Conservation (phyloP, 2,329 filamentous ascomycete genomes). For the Fusarium tanahbumbuense region DNA sequence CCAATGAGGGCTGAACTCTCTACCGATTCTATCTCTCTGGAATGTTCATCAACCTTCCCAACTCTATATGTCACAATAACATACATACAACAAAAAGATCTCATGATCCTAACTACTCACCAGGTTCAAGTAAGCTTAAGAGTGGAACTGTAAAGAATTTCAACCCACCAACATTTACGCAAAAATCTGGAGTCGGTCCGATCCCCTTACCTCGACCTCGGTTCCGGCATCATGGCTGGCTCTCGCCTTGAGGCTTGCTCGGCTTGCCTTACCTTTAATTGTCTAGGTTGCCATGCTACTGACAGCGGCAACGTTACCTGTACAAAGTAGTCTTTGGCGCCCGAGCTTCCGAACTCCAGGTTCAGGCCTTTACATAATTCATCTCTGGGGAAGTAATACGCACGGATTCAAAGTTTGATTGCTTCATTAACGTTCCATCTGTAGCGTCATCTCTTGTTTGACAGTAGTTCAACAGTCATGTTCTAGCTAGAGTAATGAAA, state of each 20-base stretch:
- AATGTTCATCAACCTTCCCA: not conserved
- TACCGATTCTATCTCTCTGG: not conserved
- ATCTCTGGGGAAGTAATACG: constrained; percentile 2
- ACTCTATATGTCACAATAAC: not conserved
- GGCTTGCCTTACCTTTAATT: not conserved
- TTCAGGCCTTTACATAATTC: constrained; percentile 3
- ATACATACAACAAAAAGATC: not conserved
- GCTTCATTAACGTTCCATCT: not conserved
- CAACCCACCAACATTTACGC: constrained; percentile 19
- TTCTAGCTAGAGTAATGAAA: not conserved
- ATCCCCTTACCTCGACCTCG: constrained; percentile 25
- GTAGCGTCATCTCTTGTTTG: not conserved
- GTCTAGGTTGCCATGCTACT: not conserved
- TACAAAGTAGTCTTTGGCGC: not conserved
- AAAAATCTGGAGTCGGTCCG: constrained; percentile 35
- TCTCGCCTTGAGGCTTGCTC: not conserved
- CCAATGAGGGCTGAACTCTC: constrained; percentile 12
- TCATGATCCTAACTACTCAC: constrained; percentile 5
- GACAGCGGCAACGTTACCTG: constrained; percentile 2
- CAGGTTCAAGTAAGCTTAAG: constrained; percentile 26
- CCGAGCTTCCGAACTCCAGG: not conserved
- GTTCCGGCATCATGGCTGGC: constrained; percentile 4
- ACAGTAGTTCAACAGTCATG: not conserved
- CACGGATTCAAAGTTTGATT: not conserved
- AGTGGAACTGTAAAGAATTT: constrained; percentile 32